Percentiles rank a stretch among this genome's conserved stretches.
phyloP scores from a whole-genome alignment of 1,139 yeast species.

The Yamadazyma atmosphaerica region DNA sequence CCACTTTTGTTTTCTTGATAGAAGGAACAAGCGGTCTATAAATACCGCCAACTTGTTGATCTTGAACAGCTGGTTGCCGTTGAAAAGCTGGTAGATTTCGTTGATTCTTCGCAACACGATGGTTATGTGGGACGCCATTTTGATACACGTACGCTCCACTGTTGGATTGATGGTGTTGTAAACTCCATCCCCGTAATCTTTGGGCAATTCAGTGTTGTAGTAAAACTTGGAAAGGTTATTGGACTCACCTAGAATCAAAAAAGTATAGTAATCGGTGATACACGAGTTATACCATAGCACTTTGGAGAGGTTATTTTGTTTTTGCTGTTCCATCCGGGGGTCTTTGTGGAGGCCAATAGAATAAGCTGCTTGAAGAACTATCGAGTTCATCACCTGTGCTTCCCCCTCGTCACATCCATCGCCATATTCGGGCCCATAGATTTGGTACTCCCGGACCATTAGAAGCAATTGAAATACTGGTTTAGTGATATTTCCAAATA shows the following conservation, averaged over 20 bases:
- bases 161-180: conserved; percentile 4
- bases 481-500: conserved; percentile 36
- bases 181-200: not conserved
- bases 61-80: not conserved
- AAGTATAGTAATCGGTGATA: conserved; percentile 2
- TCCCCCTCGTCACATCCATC: conserved; percentile 48
- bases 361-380: conserved; percentile 39
- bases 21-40: conserved; percentile 1
- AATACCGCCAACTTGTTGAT: not conserved
- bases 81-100: conserved; percentile 1
- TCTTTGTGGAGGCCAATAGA: conserved; percentile 47
- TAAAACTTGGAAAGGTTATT: conserved; percentile 1
- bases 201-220: conserved; percentile 1
- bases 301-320: conserved; percentile 3
- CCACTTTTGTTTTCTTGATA: not conserved
- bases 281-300: conserved; percentile 6
- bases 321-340: conserved; percentile 16
- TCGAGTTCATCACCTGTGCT: conserved; percentile 29
- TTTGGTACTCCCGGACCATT: conserved; percentile 40
- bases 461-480: conserved; percentile 49
- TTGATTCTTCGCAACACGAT: not conserved
- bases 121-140: not conserved
- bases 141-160: conserved; percentile 1
- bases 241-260: conserved; percentile 1
- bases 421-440: conserved; percentile 51